Percentiles rank a stretch among this genome's conserved stretches.
Conservation (phyloP, 1,284 basidiomycete species). For the Pyrrhoderma noxium region DNA sequence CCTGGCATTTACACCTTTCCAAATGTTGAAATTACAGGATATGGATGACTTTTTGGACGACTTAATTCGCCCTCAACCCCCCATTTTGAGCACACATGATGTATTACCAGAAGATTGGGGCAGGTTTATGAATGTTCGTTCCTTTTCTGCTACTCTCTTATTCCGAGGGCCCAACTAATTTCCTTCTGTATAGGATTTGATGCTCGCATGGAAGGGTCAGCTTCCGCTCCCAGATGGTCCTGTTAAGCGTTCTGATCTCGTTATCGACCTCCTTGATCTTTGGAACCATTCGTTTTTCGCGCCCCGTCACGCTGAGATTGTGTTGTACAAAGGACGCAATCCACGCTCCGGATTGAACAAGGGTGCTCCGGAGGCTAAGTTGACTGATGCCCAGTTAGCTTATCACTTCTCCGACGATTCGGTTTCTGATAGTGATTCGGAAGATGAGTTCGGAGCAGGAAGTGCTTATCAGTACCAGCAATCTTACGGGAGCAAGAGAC, state of each 20-base stretch:
- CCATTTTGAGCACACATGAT: slow-evolving; percentile 67
- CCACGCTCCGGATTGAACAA: slow-evolving; percentile 55
- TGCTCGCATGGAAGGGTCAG: slow-evolving; percentile 63
- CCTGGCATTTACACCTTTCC: slow-evolving; percentile 62
- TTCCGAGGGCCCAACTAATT: slow-evolving; percentile 7
- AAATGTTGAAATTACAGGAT: slow-evolving; percentile 59
- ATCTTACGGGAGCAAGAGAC: slow-evolving; percentile 26
- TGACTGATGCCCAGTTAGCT: slow-evolving; percentile 29
- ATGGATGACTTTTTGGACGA: slow-evolving; percentile 64
- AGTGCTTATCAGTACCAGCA: slow-evolving; percentile 26
- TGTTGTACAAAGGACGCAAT: slow-evolving; percentile 69
- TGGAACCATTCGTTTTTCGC: slow-evolving; percentile 74
- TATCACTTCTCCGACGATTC: slow-evolving; percentile 26
- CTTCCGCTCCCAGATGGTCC: slow-evolving; percentile 49
- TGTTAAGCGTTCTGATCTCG: slow-evolving; percentile 49
- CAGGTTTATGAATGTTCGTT: slow-evolving; percentile 59
- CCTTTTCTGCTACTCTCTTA: neutral
- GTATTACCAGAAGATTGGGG: slow-evolving; percentile 71
- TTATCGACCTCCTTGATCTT: slow-evolving; percentile 63
- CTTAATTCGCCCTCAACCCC: slow-evolving; percentile 56
- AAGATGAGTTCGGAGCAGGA: slow-evolving; percentile 26
- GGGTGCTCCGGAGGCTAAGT: slow-evolving; percentile 46
- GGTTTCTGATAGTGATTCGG: slow-evolving; percentile 26
- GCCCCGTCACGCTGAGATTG: slow-evolving; percentile 60
- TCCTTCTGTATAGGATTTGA: slow-evolving; percentile 46